These are phyloP conservation scores for Voacanga thouarsii DNA, from an alignment of 257 asterid species.

Conservation along the genomic window DNA sequence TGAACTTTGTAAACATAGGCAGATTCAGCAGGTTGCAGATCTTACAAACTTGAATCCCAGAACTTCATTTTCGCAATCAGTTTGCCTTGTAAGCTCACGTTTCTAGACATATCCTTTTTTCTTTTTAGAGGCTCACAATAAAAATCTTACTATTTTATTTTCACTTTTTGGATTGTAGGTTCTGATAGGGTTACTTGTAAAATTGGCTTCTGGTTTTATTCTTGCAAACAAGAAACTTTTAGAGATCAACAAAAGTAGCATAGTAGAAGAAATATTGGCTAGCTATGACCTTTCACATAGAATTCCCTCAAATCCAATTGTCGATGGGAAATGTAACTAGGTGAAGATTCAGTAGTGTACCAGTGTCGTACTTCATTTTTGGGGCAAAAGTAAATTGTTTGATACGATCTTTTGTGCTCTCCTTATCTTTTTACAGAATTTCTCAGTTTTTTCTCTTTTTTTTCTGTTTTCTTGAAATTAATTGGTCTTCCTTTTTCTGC, in stretches of 20 bases:
- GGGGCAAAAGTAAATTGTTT: no score
- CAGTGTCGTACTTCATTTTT: no score
- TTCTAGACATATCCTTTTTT: constrained; percentile 6
- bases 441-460: not conserved
- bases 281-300: constrained; percentile 57
- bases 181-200: constrained; percentile 75
- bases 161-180: constrained; percentile 52
- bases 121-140: not conserved
- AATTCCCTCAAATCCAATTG: constrained; percentile 42
- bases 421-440: not conserved
- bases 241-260: constrained; percentile 69
- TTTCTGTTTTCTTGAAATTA: not conserved
- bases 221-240: constrained; percentile 74
- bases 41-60: constrained; percentile 66
- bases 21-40: constrained; percentile 68
- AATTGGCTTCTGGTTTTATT: constrained; percentile 72
- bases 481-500: not conserved
- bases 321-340: constrained; percentile 72
- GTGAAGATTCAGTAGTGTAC: constrained; percentile 24
- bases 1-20: constrained; percentile 72
- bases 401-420: not conserved
- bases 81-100: constrained; percentile 58
- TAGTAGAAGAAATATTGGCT: constrained; percentile 64
- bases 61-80: constrained; percentile 61
- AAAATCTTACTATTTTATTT: constrained; percentile 10